Base-by-base conservation (phyloP, 2,329 filamentous ascomycete species). In the Lasiodiplodia sp. region DNA sequence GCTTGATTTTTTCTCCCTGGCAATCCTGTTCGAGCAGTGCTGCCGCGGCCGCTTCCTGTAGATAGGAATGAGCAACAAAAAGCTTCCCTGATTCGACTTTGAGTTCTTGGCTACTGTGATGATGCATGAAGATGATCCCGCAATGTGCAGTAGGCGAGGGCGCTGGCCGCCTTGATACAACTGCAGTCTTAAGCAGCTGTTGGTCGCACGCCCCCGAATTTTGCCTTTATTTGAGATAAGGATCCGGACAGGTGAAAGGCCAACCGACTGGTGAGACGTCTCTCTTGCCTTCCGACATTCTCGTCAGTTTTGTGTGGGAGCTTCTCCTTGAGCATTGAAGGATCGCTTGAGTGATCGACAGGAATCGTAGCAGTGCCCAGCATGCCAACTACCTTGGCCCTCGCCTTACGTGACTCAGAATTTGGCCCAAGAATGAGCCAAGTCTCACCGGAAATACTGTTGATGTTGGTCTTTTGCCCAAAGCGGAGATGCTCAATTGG, bases 41-140 rank as follows among this genome's bases (percentile, higher is more conserved):
- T 31, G 47, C 14, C 44, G 60, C 28, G 37, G 47, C 60, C 11
- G 60, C 52, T 52, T 53, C 31, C 23, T 64, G 60, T 64, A 64
- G 47, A 64, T 64, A 63, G 58, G 34, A 37, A 52, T 14, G 12
- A 51, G 44, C 60, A 49, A 44, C 40, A 21, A 37, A 40, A 58
- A 58, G 34, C 34, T 58, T 40, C n/a, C 21, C 25, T 40, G 55
- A 63, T 12, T 47, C 5, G 25, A 64, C 38, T 38, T 37, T n/a
- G 23, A 51, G 44, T 21, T 47, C 44, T 47, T n/a, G 44, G 44
- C 23, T 64, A 1, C 4, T 21, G 44, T 49, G 31, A 38, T 31
- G 44, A 10, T 21, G 60, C 60, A 64, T 64, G 7, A 52, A 21
- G 60, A 21, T 31, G 16, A 6, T 23, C 28, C 28, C 28, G 44